Conservation (phyloP, 805 yeast genomes). For the Torulaspora indica region DNA sequence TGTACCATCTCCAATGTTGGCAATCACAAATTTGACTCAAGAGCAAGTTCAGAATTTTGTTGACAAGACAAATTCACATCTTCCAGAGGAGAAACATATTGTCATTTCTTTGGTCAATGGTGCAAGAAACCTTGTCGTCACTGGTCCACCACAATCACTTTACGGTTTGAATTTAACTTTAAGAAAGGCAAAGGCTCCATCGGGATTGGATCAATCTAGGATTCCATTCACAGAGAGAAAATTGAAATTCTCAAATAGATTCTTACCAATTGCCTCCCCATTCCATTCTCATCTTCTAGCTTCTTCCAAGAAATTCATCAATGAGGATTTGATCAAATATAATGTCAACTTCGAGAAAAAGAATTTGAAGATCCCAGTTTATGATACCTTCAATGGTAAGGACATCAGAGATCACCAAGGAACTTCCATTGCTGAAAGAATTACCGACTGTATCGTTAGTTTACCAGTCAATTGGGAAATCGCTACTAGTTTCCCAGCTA, state of each 20-base stretch:
- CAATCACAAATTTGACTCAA: constrained; percentile 79
- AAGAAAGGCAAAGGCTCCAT: constrained; percentile 90
- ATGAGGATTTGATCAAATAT: constrained; percentile 57
- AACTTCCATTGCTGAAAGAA: constrained; percentile 60
- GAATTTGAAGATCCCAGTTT: constrained; percentile 77
- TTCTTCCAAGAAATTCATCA: constrained; percentile 63
- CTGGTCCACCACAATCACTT: constrained; percentile 97
- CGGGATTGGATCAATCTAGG: constrained; percentile 93
- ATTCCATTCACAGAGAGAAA: constrained; percentile 92
- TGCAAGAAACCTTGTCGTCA: constrained; percentile 88
- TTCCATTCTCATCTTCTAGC: constrained; percentile 88
- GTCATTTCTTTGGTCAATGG: constrained; percentile 90
- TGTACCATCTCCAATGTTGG: constrained; percentile 94
- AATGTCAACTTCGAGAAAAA: constrained; percentile 52
- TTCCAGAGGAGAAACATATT: constrained; percentile 87
- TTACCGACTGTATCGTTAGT: constrained; percentile 77
- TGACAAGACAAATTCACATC: constrained; percentile 83
- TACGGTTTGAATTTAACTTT: constrained; percentile 90
- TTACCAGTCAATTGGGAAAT: constrained; percentile 92
- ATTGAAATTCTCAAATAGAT: constrained; percentile 86
- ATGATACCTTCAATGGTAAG: constrained; percentile 79
- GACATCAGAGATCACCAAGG: constrained; percentile 59
- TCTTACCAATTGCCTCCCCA: constrained; percentile 92
- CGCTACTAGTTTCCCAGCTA: constrained; percentile 74
- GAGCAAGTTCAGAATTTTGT: constrained; percentile 76